Percentiles rank a stretch among this genome's conserved stretches.
phyloP scores from a whole-genome alignment of 768 basidiomycete species.

The Russula emetica region DNA sequence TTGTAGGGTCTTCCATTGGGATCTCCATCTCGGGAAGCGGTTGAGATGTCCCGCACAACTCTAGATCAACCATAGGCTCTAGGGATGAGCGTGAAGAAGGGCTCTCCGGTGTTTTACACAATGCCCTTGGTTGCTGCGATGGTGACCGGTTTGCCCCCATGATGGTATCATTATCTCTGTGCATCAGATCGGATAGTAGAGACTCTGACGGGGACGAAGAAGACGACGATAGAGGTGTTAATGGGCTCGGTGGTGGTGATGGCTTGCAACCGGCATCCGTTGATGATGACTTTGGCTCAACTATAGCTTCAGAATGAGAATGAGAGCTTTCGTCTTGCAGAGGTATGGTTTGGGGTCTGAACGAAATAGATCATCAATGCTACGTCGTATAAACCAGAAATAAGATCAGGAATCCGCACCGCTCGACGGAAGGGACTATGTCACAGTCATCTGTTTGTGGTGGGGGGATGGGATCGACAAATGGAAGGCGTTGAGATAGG shows the following conservation, averaged over 20 bases:
- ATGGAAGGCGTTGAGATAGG: background rate
- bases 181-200: background rate
- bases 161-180: background rate
- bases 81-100: background rate
- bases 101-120: background rate
- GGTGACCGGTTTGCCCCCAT: background rate
- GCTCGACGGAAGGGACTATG: background rate
- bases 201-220: background rate
- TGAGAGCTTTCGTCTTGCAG: background rate
- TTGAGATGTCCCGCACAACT: background rate
- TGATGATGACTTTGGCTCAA: background rate
- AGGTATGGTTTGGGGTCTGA: slow-evolving; percentile 3
- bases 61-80: background rate
- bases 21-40: background rate
- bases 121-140: background rate
- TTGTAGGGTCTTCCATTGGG: slow-evolving; percentile 7
- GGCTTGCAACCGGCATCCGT: background rate
- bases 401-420: background rate
- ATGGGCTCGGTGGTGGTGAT: slow-evolving; percentile 9
- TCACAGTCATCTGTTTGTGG: background rate
- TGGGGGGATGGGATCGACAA: background rate
- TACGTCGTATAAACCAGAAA: background rate
- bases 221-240: slow-evolving; percentile 16
- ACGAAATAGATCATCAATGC: background rate
- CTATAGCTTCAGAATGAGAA: background rate